Conservation (phyloP, 345 rosid species). For the Conringia planisiliqua region DNA sequence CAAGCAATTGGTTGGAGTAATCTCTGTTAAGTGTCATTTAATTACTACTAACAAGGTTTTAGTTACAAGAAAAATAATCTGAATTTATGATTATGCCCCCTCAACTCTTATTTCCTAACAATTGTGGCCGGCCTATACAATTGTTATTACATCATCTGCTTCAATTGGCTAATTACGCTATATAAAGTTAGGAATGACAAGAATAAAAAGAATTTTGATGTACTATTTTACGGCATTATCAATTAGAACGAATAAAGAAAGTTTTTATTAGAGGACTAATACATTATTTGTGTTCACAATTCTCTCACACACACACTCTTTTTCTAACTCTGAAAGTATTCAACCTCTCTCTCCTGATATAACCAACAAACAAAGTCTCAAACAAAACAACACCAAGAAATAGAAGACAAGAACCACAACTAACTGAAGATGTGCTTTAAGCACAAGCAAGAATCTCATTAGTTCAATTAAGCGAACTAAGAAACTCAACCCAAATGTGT, state of each 20-base stretch:
- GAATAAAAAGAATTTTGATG: no score
- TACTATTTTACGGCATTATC: background rate
- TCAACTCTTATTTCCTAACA: background rate
- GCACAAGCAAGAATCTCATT: constrained; percentile 27
- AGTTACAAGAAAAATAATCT: background rate
- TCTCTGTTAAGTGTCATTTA: background rate
- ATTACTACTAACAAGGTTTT: background rate
- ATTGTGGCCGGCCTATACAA: background rate
- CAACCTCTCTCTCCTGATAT: constrained; percentile 31
- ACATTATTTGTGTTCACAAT: constrained; percentile 12
- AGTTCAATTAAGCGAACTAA: constrained; percentile 37
- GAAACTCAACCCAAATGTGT: constrained; percentile 33
- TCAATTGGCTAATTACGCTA: no score
- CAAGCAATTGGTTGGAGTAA: background rate
- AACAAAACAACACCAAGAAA: constrained; percentile 26
- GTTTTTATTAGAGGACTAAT: background rate
- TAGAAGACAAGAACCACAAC: constrained; percentile 27
- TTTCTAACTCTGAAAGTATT: background rate
- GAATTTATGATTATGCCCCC: background rate
- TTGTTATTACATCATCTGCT: background rate
- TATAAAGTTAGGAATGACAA: no score
- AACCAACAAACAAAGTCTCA: constrained; percentile 31
- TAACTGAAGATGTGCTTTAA: constrained; percentile 25
- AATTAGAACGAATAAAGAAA: background rate
- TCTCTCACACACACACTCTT: background rate